A percentile compares a stretch with the other conserved stretches of the same genome.
Evolutionary conservation across 2,329 filamentous ascomycete species (phyloP).

Genomic region (Neofusicoccum sp.): DNA sequence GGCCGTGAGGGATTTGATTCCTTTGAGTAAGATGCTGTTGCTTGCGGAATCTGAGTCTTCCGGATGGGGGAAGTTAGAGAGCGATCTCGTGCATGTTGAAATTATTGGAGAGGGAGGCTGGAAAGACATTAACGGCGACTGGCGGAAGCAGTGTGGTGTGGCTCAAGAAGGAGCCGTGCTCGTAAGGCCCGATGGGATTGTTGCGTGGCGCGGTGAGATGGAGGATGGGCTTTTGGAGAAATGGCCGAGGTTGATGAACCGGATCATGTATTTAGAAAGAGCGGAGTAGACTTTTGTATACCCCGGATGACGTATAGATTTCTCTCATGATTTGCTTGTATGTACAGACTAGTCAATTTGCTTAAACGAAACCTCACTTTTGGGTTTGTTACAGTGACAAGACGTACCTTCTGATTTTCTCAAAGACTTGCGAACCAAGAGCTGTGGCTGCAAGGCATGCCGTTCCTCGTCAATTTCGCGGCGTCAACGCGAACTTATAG

Average conservation of each 20-base stretch:
- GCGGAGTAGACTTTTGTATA: no score
- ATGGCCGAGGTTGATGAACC: constrained; percentile 1
- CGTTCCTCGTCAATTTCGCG: no score
- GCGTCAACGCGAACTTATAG: no score
- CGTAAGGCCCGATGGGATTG: constrained; percentile 34
- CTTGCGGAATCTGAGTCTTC: background rate
- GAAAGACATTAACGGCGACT: constrained; percentile 20
- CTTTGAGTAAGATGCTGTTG: background rate
- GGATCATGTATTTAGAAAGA: background rate
- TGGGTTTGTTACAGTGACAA: no score
- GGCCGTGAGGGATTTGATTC: constrained; percentile 15
- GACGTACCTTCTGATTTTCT: no score
- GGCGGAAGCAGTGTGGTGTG: constrained; percentile 23
- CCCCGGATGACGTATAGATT: no score
- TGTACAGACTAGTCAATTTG: no score
- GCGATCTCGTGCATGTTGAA: background rate
- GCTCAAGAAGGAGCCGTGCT: constrained; percentile 27
- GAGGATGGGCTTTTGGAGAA: constrained; percentile 1
- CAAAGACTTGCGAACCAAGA: no score
- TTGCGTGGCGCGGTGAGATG: constrained; percentile 24
- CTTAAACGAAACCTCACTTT: no score
- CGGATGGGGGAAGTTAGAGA: background rate
- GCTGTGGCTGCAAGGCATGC: no score
- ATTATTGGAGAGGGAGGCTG: background rate
- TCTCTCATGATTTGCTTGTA: no score